Base-by-base conservation (phyloP, 192 early-diverging fungal genomes). In the Allomyces arbusculus region DNA sequence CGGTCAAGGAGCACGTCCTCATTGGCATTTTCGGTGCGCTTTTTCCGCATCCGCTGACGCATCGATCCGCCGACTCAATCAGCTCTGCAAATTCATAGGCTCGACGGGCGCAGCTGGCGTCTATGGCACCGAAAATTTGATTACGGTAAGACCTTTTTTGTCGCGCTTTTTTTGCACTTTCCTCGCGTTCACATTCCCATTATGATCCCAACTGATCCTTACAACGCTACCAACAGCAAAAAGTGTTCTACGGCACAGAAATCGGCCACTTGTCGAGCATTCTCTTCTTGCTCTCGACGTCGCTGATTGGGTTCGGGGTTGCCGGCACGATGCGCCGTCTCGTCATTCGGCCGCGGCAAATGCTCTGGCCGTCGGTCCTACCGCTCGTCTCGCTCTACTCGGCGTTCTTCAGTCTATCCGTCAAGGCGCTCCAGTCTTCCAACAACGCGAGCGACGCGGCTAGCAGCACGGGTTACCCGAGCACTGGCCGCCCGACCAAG, bases 361-460 rank as follows among this genome's bases (percentile, higher is more conserved):
- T 95, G 90, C 77, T 90, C 58, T 98, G 92, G 92, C 92, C 92
- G 3, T 66, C 80, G 7, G 86, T 79, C 26, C 77, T 96, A 24
- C 78, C 88, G 50, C 84, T 82, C 63, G 84, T 89, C 28, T 82
- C 88, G 10, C 74, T 92, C 24, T 89, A 91, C 73, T 80, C 82
- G 16, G 84, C 87, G 3, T 58, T 58, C 20, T 58, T 58, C 50
- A n/a, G 50, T 20, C 20, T 58, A 3, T 14, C 16, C 50, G 50
- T 58, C 50, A n/a, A 58, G 3, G 50, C 50, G 16, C 1, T 20
- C 50, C 16, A 58, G 16, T 58, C 50, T 79, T 92, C 61, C 89
- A 94, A 69, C 81, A 87, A 55, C 25, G 66, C 64, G 77, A 83
- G 67, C 45, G 72, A 74, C 26, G 65, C 66, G 23, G 28, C 33